These are phyloP conservation scores for Vachellia collinsii DNA, from an alignment of 306 rosid species.

Conservation along the genomic window DNA sequence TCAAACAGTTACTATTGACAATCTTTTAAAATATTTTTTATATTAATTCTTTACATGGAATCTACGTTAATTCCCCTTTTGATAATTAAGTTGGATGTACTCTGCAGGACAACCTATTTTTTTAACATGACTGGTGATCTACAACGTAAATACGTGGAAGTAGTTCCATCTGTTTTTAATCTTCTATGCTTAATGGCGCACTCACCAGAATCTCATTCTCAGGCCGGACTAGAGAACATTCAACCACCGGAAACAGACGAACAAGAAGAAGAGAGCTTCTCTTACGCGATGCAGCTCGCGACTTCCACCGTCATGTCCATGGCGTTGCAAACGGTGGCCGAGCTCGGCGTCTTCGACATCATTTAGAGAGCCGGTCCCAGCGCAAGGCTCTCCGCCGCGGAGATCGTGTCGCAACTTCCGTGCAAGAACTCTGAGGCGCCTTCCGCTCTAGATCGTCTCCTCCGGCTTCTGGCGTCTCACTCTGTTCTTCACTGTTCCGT, in stretches of 20 bases:
- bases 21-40: no score
- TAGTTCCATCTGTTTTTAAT: no score
- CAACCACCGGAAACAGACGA: not conserved
- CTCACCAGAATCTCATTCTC: no score
- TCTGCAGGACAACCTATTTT: no score
- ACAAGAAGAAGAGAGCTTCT: constrained; percentile 30
- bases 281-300: constrained; percentile 40
- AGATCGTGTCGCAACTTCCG: constrained; percentile 41
- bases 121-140: no score
- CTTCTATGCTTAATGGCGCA: not conserved
- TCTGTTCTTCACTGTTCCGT: constrained; percentile 42
- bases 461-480: constrained; percentile 44
- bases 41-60: no score
- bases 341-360: constrained; percentile 50
- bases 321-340: constrained; percentile 41
- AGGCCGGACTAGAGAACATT: no score
- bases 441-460: constrained; percentile 46
- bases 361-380: constrained; percentile 36
- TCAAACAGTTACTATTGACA: no score
- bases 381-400: constrained; percentile 23
- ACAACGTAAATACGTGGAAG: no score
- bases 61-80: no score
- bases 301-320: constrained; percentile 30
- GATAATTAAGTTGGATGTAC: no score
- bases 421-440: constrained; percentile 44